phyloP scores from a whole-genome alignment of 768 basidiomycete genomes.

The Calocybe cyanea region DNA sequence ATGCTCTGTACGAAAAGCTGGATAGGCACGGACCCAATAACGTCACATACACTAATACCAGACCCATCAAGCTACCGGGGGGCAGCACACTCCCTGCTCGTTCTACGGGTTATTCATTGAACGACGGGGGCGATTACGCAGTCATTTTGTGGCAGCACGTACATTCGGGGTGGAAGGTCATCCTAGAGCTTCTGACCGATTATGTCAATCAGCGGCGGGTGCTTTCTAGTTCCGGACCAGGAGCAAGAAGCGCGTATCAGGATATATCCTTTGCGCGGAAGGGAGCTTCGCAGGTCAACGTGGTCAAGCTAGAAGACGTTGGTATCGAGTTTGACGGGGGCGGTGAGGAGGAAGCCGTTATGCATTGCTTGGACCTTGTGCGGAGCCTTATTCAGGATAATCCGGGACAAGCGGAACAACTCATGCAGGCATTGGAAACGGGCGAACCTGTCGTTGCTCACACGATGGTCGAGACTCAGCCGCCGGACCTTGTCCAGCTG shows the following conservation, averaged over 20 bases:
- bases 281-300: constrained; percentile 32
- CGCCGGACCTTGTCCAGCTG: constrained; percentile 74
- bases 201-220: constrained; percentile 60
- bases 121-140: constrained; percentile 64
- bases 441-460: constrained; percentile 50
- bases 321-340: constrained; percentile 65
- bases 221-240: constrained; percentile 31
- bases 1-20: constrained; percentile 70
- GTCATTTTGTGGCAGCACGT: constrained; percentile 79
- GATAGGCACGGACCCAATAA: constrained; percentile 53
- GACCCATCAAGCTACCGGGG: constrained; percentile 71
- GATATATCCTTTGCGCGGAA: constrained; percentile 53
- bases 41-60: constrained; percentile 60
- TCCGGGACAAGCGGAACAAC: constrained; percentile 53
- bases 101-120: constrained; percentile 68
- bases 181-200: constrained; percentile 78
- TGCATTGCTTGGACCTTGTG: constrained; percentile 75
- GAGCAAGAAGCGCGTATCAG: constrained; percentile 33
- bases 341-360: constrained; percentile 63
- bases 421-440: constrained; percentile 66
- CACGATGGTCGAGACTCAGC: constrained; percentile 46
- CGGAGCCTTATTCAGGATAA: constrained; percentile 74
- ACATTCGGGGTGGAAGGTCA: constrained; percentile 82
- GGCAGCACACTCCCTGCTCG: constrained; percentile 66
- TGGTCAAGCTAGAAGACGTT: constrained; percentile 59